Conservation (phyloP, 352 stramenopile genomes). For the Phytophthora palmivora region DNA sequence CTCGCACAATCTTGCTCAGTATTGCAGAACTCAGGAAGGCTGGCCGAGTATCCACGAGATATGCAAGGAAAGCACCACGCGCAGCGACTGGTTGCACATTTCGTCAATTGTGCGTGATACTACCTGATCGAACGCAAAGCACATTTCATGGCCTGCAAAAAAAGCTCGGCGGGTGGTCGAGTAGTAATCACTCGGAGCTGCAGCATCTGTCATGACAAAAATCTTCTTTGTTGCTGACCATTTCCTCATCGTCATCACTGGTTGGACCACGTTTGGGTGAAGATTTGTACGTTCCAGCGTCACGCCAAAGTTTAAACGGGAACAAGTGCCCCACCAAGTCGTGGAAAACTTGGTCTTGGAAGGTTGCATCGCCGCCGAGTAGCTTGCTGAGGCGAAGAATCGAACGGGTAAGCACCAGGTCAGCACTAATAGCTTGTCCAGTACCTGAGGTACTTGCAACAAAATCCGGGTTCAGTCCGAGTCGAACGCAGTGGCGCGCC, state of each 20-base stretch:
- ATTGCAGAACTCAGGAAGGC: constrained; percentile 55
- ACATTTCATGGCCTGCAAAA: constrained; percentile 63
- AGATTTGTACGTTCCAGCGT: constrained; percentile 28
- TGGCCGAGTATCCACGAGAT: constrained; percentile 64
- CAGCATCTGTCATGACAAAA: constrained; percentile 24
- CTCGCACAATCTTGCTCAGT: constrained; percentile 49
- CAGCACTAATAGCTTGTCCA: constrained; percentile 33
- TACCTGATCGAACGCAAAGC: constrained; percentile 69
- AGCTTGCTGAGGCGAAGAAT: constrained; percentile 70
- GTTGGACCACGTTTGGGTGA: constrained; percentile 28
- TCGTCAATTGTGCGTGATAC: constrained; percentile 64
- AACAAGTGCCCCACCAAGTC: constrained; percentile 68
- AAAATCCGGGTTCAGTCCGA: constrained; percentile 40
- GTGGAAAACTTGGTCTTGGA: constrained; percentile 63
- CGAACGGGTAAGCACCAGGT: constrained; percentile 58
- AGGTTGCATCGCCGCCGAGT: constrained; percentile 49
- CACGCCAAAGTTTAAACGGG: constrained; percentile 48
- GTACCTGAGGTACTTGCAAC: constrained; percentile 8
- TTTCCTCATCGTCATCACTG: constrained; percentile 47
- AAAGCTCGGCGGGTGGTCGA: constrained; percentile 39
- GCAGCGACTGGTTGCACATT: constrained; percentile 67
- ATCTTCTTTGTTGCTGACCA: constrained; percentile 32
- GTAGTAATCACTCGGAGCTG: constrained; percentile 40
- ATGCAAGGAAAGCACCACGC: constrained; percentile 70
- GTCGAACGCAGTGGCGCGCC: constrained; percentile 66